Percentiles rank a stretch among this genome's conserved stretches.
phyloP scores from a whole-genome alignment of 1,284 basidiomycete species.

The Meira miltonrushii region DNA sequence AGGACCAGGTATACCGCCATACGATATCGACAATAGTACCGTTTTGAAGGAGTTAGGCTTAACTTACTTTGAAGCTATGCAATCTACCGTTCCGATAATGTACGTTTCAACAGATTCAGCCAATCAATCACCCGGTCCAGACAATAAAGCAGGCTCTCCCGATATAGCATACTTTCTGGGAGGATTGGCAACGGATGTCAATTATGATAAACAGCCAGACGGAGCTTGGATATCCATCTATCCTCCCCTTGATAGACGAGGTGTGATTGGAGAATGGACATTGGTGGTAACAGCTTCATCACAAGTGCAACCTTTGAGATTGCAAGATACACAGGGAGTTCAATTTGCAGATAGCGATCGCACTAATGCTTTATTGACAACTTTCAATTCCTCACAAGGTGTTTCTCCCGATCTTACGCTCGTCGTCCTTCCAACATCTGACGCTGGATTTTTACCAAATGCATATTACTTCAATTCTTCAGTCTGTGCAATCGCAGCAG shows the following conservation, averaged over 20 bases:
- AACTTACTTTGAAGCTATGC: constrained; percentile 26
- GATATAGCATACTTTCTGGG: constrained; percentile 8
- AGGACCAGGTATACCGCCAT: constrained; percentile 39
- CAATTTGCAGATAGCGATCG: constrained; percentile 49
- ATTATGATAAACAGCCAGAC: constrained; percentile 6
- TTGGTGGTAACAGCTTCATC: neutral
- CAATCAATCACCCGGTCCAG: constrained; percentile 26
- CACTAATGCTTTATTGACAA: constrained; percentile 44
- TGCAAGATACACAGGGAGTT: constrained; percentile 16
- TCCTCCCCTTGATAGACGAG: constrained; percentile 33
- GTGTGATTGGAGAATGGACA: constrained; percentile 11
- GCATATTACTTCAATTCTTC: constrained; percentile 45
- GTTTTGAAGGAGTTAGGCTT: constrained; percentile 24
- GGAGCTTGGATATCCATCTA: constrained; percentile 42
- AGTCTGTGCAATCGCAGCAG: constrained; percentile 45
- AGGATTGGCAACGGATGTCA: constrained; percentile 5
- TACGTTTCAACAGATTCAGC: constrained; percentile 30
- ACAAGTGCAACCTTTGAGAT: neutral
- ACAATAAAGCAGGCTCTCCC: constrained; percentile 4
- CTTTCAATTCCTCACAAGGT: constrained; percentile 38
- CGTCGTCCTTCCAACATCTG: constrained; percentile 41
- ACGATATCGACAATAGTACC: constrained; percentile 39
- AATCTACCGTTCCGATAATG: constrained; percentile 31
- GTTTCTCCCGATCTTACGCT: constrained; percentile 34
- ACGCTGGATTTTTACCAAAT: constrained; percentile 26